Percentiles rank a stretch among this genome's conserved stretches.
Evolutionary conservation across 2,329 filamentous ascomycete genomes (phyloP).

Genomic region (Nemania sp.): DNA sequence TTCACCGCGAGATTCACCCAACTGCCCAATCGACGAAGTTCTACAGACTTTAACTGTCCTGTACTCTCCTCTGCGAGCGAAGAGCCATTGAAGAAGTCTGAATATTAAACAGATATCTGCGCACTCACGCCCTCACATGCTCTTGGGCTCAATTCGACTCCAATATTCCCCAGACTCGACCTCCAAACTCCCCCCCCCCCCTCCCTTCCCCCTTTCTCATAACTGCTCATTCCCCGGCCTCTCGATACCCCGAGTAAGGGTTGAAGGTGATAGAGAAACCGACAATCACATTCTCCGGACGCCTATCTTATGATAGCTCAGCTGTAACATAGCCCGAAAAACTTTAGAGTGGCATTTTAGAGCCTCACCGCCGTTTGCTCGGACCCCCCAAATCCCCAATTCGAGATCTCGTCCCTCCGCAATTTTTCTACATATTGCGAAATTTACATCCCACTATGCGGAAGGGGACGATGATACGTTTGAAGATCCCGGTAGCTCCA

Average conservation of each 20-base stretch:
- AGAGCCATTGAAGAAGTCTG: constrained; percentile 38
- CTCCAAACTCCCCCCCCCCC: constrained; percentile 9
- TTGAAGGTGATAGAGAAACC: neutral
- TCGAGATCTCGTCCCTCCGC: constrained; percentile 31
- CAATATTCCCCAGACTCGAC: constrained; percentile 4
- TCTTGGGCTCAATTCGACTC: constrained; percentile 22
- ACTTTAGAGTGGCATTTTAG: constrained; percentile 6
- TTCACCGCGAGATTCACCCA: constrained; percentile 73
- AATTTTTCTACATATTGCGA: constrained; percentile 33
- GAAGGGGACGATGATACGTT: constrained; percentile 52
- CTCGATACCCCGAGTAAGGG: neutral
- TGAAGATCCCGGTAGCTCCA: constrained; percentile 50
- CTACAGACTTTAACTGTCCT: constrained; percentile 58
- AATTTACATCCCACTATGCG: constrained; percentile 29
- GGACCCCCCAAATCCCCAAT: constrained; percentile 27
- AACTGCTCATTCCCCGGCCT: neutral
- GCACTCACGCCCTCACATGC: constrained; percentile 31
- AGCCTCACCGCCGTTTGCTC: constrained; percentile 46
- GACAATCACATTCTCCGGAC: neutral
- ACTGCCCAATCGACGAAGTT: constrained; percentile 68
- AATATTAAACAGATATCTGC: constrained; percentile 39
- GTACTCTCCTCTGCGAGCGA: constrained; percentile 35
- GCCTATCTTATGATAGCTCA: constrained; percentile 7
- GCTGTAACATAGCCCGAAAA: constrained; percentile 8
- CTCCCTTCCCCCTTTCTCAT: neutral